Base-by-base conservation (phyloP, 306 rosid genomes). In the Benincasa hispida region DNA sequence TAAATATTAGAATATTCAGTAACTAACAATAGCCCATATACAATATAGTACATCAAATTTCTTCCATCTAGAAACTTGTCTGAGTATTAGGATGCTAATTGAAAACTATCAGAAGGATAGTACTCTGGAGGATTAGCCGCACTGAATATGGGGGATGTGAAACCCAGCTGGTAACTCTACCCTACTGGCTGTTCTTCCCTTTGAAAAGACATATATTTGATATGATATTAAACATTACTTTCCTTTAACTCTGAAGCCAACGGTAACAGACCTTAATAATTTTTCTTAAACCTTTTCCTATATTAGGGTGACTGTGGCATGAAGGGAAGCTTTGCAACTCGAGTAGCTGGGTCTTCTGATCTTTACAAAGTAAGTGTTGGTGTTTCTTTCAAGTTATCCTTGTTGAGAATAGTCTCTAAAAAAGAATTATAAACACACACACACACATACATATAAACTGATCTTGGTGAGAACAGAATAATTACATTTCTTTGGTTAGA, bases 321-420 rank as follows among this genome's bases (percentile, higher is more conserved):
- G 91, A 94, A 94, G 80, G 97, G 99, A 78, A 83, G 88, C 81
- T 90, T 94, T 85, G 97, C 97, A 24, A 87, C 96, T 87, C 95
- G 99, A 45, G 88, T 92, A 83, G 19, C 99, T 77, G 99, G 99
- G 72, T 94, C 99, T 79, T 85, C 99, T 72, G 99, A 94, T 74
- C 96, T 94, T 66, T 94, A 84, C 88, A 87, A 83, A 82, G 99
- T 94, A 84, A 78, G 97, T 81, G 32, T 61, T 62, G 48, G 61
- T 80, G 45, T 69, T 47, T 45, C 24, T 65, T 45, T 69, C 17
- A 5, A 45, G 8, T 42, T 34, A 69, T 25, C 25, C 75, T 42
- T 69, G 57, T 39, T 69, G 75, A 42, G 53, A 41, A 22, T 42
- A n/a, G 55, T 35, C 45, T 68, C 54, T 9, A 41, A 8, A 41